phyloP scores from a whole-genome alignment of 1,284 basidiomycete species.

The Ustilago xerochloae region DNA sequence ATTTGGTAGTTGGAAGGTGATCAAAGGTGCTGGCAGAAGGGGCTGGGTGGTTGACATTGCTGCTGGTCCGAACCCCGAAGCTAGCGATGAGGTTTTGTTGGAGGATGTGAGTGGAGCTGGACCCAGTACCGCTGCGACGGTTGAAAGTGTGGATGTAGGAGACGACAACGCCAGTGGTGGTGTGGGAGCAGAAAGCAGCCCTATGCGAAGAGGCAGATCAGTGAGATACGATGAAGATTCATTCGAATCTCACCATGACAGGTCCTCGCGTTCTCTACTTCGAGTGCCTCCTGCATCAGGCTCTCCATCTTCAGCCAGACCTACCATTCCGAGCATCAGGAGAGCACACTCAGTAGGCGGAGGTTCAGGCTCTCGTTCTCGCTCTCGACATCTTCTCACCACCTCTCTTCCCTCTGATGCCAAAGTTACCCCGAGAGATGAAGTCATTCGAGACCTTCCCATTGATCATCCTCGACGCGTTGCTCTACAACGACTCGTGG shows the following conservation, averaged over 20 bases:
- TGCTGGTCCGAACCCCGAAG: conserved; percentile 77
- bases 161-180: conserved; percentile 1
- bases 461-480: conserved; percentile 76
- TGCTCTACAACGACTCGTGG: conserved; percentile 79
- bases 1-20: conserved; percentile 84
- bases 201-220: conserved; percentile 22
- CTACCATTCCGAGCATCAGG: conserved; percentile 34
- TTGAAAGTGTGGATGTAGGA: not conserved
- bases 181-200: not conserved
- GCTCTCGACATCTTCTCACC: conserved; percentile 34
- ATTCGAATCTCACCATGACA: conserved; percentile 4
- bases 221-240: conserved; percentile 33
- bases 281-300: conserved; percentile 8
- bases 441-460: conserved; percentile 74
- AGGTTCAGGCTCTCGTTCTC: conserved; percentile 50
- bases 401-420: conserved; percentile 24
- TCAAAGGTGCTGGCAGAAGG: conserved; percentile 88
- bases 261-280: conserved; percentile 27
- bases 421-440: conserved; percentile 36
- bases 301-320: conserved; percentile 7
- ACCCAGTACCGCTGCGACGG: not conserved
- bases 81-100: conserved; percentile 44
- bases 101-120: conserved; percentile 10
- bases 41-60: conserved; percentile 95
- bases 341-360: conserved; percentile 45